Evolutionary conservation across 495 filamentous ascomycete genomes (phyloP).

Genomic region (Aspergillus nidulans): DNA sequence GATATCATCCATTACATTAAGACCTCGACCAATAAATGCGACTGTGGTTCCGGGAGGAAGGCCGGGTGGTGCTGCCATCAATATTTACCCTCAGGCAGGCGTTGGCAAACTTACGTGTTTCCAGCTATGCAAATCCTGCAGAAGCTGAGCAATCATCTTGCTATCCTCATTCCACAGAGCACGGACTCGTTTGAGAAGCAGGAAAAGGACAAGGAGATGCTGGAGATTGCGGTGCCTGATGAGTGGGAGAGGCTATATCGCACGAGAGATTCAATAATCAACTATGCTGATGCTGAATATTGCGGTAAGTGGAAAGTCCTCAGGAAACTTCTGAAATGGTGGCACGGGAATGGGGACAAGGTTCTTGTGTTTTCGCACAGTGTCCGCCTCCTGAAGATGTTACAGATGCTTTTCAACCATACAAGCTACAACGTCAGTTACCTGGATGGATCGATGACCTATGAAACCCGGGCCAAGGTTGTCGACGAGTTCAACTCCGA

Average conservation of each 20-base stretch:
- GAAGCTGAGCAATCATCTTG: constrained; percentile 89
- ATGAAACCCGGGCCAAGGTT: constrained; percentile 70
- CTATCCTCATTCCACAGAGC: constrained; percentile 74
- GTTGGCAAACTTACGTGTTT: constrained; percentile 80
- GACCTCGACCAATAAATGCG: constrained; percentile 59
- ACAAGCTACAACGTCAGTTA: constrained; percentile 92
- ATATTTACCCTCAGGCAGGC: constrained; percentile 50
- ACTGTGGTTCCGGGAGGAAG: constrained; percentile 65
- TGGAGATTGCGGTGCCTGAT: constrained; percentile 71
- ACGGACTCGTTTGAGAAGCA: constrained; percentile 71
- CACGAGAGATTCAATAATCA: constrained; percentile 72
- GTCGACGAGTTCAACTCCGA: constrained; percentile 94
- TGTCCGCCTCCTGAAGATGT: constrained; percentile 78
- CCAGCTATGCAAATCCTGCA: constrained; percentile 77
- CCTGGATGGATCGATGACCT: constrained; percentile 81
- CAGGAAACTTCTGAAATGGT: constrained; percentile 79
- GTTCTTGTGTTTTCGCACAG: constrained; percentile 91
- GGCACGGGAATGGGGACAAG: constrained; percentile 87
- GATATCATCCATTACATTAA: constrained; percentile 68
- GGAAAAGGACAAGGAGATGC: constrained; percentile 68
- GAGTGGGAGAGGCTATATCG: constrained; percentile 72
- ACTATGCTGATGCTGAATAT: constrained; percentile 83
- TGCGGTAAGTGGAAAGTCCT: constrained; percentile 98
- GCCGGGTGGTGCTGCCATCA: constrained; percentile 78
- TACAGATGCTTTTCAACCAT: constrained; percentile 79